These are phyloP conservation scores for slime mould (Dictyostelium discoideum) DNA, from an alignment of 78 protist species.

Conservation along the genomic window DNA sequence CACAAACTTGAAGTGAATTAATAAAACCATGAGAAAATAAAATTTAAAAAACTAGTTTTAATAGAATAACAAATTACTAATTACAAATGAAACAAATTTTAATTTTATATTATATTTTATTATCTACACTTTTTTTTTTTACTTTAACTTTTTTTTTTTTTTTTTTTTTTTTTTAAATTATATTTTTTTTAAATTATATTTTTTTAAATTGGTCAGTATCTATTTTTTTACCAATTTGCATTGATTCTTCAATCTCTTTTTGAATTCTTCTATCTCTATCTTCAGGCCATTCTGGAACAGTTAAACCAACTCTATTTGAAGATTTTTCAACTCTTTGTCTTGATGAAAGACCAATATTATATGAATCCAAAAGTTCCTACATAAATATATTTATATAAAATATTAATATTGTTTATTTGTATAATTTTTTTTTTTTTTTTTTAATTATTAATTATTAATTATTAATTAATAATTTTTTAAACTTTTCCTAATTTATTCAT, in stretches of 20 bases:
- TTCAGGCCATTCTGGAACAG: constrained; percentile 76
- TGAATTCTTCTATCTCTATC: constrained; percentile 52
- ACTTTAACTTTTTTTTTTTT: too few species aligned
- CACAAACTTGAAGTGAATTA: too few species aligned
- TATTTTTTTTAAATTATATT: too few species aligned
- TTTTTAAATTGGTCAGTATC: background rate
- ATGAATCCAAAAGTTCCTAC: constrained; percentile 49
- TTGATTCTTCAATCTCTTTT: background rate
- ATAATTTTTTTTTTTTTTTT: background rate
- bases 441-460: background rate
- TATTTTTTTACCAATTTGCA: background rate
- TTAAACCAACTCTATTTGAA: constrained; percentile 64
- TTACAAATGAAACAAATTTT: too few species aligned
- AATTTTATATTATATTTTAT: too few species aligned
- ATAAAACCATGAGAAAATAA: too few species aligned
- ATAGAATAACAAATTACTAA: too few species aligned
- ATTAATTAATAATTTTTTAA: too few species aligned
- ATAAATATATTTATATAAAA: too few species aligned
- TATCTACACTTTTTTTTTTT: background rate
- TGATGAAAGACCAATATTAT: constrained; percentile 64
- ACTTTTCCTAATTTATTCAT: background rate
- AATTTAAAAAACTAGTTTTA: too few species aligned
- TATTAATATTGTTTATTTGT: background rate
- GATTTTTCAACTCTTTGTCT: constrained; percentile 72
- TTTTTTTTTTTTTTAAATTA: too few species aligned